Evolutionary conservation across 805 yeast species (phyloP), one percentile per base, ranked within the genome.

Genomic region (Wickerhamiella azyma): DNA sequence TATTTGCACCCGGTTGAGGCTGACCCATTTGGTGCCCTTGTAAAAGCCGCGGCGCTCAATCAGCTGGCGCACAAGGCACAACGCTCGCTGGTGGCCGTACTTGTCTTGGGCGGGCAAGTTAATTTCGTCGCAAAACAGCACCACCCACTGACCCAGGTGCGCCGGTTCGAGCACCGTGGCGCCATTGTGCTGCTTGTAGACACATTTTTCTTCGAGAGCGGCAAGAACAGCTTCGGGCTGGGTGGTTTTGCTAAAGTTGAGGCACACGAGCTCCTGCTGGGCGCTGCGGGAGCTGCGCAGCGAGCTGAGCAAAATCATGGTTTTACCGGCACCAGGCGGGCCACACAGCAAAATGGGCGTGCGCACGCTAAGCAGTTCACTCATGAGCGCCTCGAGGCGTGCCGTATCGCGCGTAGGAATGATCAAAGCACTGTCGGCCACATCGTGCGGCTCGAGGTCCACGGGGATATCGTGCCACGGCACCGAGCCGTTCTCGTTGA

Each of bases 281-380:
- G 78, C 70, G 0, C 81, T 69, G 39, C 83, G 65, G 0, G 78
- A 70, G 0, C 81, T 69, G 39, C 83, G 65, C 36, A 89, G 58
- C 0, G 85, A 78, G 40, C 79, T 75, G 52, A 84, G 70, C 16
- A 89, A 63, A 0, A 88, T 77, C 97, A 89, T 88, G 0, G 97
- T 88, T 59, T 89, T 89, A 48, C 97, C 97, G 0, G 96, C 81
- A 3, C 97, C 97, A 0, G 97, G 96, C 0, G 97, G 97, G 2
- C 97, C 97, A 62, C 95, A 85, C 18, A 89, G 66, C 24, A 89
- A 66, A 14, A 85, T 59, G 0, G 94, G 76, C 35, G 65, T 64
- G 45, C 73, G 79, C 39, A 74, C 74, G 29, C 67, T 66, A 32
- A 88, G 55, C 2, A 82, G 59, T 0, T 77, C 66, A 46, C 70